A percentile compares a stretch with the other conserved stretches of the same genome.
phyloP scores from a whole-genome alignment of 179 eudicot genomes.

The Pouteria campechiana region DNA sequence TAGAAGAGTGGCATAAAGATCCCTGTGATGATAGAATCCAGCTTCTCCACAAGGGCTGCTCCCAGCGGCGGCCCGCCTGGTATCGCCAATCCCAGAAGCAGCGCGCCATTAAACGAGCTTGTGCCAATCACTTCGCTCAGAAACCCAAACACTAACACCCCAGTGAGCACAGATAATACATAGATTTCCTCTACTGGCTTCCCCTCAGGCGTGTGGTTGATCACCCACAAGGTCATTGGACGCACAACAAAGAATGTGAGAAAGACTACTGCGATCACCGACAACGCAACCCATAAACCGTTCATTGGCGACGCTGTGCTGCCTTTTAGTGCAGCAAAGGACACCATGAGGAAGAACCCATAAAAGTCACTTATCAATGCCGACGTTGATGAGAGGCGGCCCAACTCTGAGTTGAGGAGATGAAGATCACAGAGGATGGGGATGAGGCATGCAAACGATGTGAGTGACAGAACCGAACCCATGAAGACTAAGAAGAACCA shows the following conservation, averaged over 20 bases:
- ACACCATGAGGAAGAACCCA: no score
- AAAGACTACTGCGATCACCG: background rate
- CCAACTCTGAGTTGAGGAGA: conserved; percentile 26
- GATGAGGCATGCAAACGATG: conserved; percentile 15
- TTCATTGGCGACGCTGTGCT: background rate
- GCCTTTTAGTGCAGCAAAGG: background rate
- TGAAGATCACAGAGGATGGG: conserved; percentile 28
- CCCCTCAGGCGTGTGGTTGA: conserved; percentile 27
- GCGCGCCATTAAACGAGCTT: conserved; percentile 20
- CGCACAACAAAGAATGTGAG: conserved; percentile 15
- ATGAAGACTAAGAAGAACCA: no score
- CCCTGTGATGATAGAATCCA: conserved; percentile 22
- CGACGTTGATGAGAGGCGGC: conserved; percentile 17
- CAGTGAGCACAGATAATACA: conserved; percentile 3
- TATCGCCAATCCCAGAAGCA: conserved; percentile 21
- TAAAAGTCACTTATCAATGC: conserved; percentile 18
- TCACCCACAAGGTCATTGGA: conserved; percentile 17
- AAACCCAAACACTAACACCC: conserved; percentile 12
- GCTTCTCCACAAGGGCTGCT: conserved; percentile 22
- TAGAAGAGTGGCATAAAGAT: conserved; percentile 30
- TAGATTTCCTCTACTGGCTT: conserved; percentile 15
- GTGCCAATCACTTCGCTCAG: conserved; percentile 6
- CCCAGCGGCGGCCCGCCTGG: conserved; percentile 41
- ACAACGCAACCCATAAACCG: background rate
- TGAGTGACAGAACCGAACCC: background rate